A percentile compares a stretch with the other conserved stretches of the same genome.
These are phyloP conservation scores for Mercurialis annua DNA, from an alignment of 345 rosid species.

Conservation along the genomic window DNA sequence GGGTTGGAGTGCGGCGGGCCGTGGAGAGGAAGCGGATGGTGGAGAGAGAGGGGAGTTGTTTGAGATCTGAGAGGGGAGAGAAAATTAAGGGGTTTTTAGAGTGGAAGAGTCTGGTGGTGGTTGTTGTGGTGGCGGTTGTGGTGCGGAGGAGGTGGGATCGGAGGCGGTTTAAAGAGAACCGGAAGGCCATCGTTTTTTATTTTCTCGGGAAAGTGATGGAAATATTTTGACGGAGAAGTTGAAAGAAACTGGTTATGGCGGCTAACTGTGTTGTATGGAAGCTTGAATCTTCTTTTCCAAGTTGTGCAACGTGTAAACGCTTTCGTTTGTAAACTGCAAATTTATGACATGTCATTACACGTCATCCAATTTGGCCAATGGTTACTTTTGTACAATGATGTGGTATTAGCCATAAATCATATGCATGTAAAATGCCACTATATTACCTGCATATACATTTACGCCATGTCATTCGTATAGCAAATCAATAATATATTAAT, in stretches of 20 bases:
- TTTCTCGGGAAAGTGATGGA: slow-evolving; percentile 15
- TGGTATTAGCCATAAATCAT: too few species aligned
- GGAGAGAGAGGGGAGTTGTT: slow-evolving; percentile 25
- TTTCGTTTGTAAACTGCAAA: too few species aligned
- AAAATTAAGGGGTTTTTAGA: slow-evolving; percentile 25
- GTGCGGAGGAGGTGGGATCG: slow-evolving; percentile 40
- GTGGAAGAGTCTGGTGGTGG: too few species aligned
- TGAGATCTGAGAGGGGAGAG: slow-evolving; percentile 28
- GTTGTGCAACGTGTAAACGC: not conserved
- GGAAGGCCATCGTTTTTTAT: slow-evolving; percentile 45
- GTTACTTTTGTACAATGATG: too few species aligned
- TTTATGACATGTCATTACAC: too few species aligned
- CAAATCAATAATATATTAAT: too few species aligned
- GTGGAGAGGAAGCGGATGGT: slow-evolving; percentile 56
- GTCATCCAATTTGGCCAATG: too few species aligned
- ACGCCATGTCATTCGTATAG: too few species aligned
- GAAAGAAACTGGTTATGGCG: not conserved
- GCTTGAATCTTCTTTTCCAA: too few species aligned
- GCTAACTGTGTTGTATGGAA: too few species aligned
- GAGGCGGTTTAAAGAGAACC: slow-evolving; percentile 47
- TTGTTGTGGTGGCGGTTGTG: slow-evolving; percentile 19
- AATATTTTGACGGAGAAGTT: not conserved
- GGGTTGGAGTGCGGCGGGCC: slow-evolving; percentile 52
- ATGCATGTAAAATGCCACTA: too few species aligned
- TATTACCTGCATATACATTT: too few species aligned